Evolutionary conservation across 768 basidiomycete genomes (phyloP), one percentile per base, ranked within the genome.

Genomic region (Postia placenta): DNA sequence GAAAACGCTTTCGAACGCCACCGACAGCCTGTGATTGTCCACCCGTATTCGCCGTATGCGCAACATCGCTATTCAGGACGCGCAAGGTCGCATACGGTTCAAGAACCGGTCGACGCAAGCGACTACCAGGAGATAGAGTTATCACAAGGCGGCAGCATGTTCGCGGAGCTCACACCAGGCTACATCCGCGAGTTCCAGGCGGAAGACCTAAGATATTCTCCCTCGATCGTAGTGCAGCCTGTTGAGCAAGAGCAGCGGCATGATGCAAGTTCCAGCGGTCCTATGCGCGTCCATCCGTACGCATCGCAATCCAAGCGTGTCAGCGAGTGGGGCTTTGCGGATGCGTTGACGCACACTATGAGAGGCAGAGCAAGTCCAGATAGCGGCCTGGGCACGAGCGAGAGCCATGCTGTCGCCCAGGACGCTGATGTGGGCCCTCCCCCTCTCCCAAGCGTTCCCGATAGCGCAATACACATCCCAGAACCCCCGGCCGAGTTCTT

Each of bases 321-420:
- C 30, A 64, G 62, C 47, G 62, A 64, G 22, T 76, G 80, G 35
- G 81, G 79, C 11, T 74, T 87, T 6, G 83, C 78, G 7, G 83
- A 86, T 51, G 78, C 80, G 15, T 69, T 89, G 28, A 75, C 74
- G 2, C 75, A 76, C 56, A 64, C 59, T 67, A 74, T 49, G 67
- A 67, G 37, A 51, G 54, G 62, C 54, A 39, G 49, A 28, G 41
- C 48, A 14, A 69, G 66, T 46, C 52, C 52, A 2, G 75, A 77
- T 49, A 78, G 75, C 42, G 79, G 74, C 5, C 54, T 75, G 23
- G 76, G 74, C 22, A 72, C 70, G 5, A 76, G 73, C 53, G 78
- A 77, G 44, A 48, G 20, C 2, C 47, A 42, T 37, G 30, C 30
- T 33, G 30, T 11, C 19, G 23, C 41, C 41, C n/a, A 11, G 41